Evolutionary conservation across 306 rosid species (phyloP).

Genomic region (Heteromeles arbutifolia): DNA sequence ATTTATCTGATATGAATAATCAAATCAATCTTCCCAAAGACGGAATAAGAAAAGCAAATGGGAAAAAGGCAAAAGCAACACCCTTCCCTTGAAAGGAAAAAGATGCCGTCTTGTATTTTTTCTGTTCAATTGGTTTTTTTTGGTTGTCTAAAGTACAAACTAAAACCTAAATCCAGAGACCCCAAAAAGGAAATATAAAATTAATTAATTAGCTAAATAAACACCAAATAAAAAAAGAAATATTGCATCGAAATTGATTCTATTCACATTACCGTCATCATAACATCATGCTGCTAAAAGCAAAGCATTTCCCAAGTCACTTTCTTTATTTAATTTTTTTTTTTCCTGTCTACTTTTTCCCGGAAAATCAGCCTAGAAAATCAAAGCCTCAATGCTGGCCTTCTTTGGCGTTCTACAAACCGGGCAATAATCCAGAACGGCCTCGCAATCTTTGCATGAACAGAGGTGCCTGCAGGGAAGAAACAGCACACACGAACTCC

Average conservation of each 20-base stretch:
- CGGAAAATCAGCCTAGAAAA: constrained; percentile 46
- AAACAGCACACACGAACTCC: constrained; percentile 41
- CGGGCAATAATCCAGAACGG: constrained; percentile 57
- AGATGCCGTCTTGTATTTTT: constrained; percentile 24
- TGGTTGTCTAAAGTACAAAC: constrained; percentile 29
- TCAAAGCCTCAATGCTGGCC: constrained; percentile 54
- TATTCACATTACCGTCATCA: constrained; percentile 11
- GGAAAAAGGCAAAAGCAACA: not conserved
- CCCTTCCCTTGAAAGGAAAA: constrained; percentile 17
- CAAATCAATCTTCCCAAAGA: constrained; percentile 8
- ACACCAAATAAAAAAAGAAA: not conserved
- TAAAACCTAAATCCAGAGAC: constrained; percentile 14
- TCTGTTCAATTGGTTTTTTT: constrained; percentile 27
- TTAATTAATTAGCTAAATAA: not conserved
- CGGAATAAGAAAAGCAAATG: not conserved
- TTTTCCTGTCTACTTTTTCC: constrained; percentile 7
- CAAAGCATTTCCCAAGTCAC: not conserved
- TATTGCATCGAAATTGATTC: constrained; percentile 2
- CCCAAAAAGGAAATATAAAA: not conserved
- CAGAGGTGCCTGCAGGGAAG: constrained; percentile 87
- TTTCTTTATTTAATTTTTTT: not conserved
- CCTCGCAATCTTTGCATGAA: constrained; percentile 66
- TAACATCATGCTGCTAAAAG: not conserved
- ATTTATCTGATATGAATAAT: constrained; percentile 8
- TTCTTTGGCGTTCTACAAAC: constrained; percentile 58